Evolutionary conservation across 2,329 filamentous ascomycete genomes (phyloP), one percentile per base, ranked within the genome.

Genomic region (Apiospora arundinis): DNA sequence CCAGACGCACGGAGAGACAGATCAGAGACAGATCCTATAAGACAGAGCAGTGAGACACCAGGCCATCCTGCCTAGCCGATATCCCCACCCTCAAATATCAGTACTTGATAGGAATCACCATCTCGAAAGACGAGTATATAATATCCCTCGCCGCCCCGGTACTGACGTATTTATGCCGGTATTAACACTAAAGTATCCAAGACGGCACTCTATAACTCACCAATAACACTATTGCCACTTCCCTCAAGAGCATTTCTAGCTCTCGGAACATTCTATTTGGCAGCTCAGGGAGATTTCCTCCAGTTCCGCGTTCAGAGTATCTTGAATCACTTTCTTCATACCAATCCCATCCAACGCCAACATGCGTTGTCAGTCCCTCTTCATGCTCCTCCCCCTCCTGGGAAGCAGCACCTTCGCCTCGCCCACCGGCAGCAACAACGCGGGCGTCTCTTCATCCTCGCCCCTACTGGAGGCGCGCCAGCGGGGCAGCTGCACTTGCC

Each of bases 391-490:
- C 25, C 28, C 52, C 18, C 28, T 60, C 7, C 16, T 60, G 16
- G 52, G 52, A 14, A 56, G 52, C 52, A 37, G 25, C 28, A 60
- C 52, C 52, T 37, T 32, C 52, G 52, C 52, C 52, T 60, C 52
- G 8, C 52, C 52, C 28, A 37, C 52, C 52, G 21, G 21, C 46
- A 25, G 11, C 42, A 16, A 48, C 28, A 60, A 48, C 28, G 37
- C 18, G 8, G 52, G 28, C 0, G 28, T 37, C 52, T 60, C 52
- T 11, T 60, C 52, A 14, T 21, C 52, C 18, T 21, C 16, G 8
- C 28, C 28, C 8, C 52, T 60, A 18, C 18, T 60, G 7, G 52
- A 37, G 28, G 7, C 52, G 3, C 52, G 52, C 28, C 52, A 60
- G 28, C 8, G 4, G 5, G 52, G 52, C 16, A 37, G 7, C 2